These are phyloP conservation scores for Staphylotrichum longicolle DNA, from an alignment of 495 filamentous ascomycete species.

Conservation along the genomic window DNA sequence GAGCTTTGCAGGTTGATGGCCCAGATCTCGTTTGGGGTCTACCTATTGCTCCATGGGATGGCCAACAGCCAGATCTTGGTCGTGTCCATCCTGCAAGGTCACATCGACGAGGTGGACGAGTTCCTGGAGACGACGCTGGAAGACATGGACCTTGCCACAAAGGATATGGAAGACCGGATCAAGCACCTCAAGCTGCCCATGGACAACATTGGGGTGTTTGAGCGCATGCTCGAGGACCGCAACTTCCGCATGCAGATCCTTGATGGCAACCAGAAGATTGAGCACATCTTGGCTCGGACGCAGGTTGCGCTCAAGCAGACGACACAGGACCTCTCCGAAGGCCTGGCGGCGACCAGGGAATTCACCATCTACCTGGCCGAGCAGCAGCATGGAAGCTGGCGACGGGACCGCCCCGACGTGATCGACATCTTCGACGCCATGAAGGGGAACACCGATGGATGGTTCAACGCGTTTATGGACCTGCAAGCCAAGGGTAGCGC, in stretches of 20 bases:
- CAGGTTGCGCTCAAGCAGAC: conserved; percentile 69
- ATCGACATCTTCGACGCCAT: conserved; percentile 72
- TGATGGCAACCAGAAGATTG: conserved; percentile 85
- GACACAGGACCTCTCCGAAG: conserved; percentile 74
- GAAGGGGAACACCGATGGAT: conserved; percentile 83
- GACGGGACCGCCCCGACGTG: conserved; percentile 48
- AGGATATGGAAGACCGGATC: conserved; percentile 70
- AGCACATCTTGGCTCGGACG: conserved; percentile 80
- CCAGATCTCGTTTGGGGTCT: conserved; percentile 90
- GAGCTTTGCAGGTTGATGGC: conserved; percentile 86
- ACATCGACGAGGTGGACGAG: conserved; percentile 90
- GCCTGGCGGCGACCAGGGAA: conserved; percentile 70
- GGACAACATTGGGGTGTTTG: conserved; percentile 78
- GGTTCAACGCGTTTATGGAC: conserved; percentile 69
- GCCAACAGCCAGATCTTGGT: conserved; percentile 87
- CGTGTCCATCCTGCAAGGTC: conserved; percentile 81
- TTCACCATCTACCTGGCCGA: conserved; percentile 71
- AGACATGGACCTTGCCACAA: conserved; percentile 77
- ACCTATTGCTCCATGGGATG: conserved; percentile 78
- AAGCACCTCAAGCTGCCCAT: conserved; percentile 79
- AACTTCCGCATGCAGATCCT: conserved; percentile 78
- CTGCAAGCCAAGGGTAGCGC: conserved; percentile 62
- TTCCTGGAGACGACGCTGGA: conserved; percentile 83
- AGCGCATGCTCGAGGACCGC: conserved; percentile 82
- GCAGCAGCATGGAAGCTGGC: conserved; percentile 58